Evolutionary conservation across 2,329 filamentous ascomycete species (phyloP).

Genomic region (Aaosphaeria arxii): DNA sequence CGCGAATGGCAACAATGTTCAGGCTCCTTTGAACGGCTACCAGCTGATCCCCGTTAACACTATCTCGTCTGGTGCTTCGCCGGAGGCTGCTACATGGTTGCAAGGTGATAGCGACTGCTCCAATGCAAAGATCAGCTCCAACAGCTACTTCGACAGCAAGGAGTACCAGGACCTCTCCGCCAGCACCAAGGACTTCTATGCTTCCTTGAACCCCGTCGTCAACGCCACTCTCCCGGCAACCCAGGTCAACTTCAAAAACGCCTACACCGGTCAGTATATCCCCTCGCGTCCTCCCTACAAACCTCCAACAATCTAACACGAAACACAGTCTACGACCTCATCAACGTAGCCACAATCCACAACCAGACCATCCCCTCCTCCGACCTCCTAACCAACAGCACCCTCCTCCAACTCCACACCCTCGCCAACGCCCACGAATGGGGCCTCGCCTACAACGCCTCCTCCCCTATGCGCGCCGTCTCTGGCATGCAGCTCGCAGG

Average conservation of each 20-base stretch:
- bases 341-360: slow-evolving; percentile 63
- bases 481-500: slow-evolving; percentile 48
- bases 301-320: background rate
- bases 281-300: background rate
- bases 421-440: slow-evolving; percentile 80
- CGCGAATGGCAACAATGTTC: slow-evolving; percentile 65
- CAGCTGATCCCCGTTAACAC: slow-evolving; percentile 76
- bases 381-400: slow-evolving; percentile 57
- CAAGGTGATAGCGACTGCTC: slow-evolving; percentile 56
- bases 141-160: slow-evolving; percentile 54
- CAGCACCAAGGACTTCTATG: slow-evolving; percentile 55
- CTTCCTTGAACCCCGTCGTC: slow-evolving; percentile 50
- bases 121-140: slow-evolving; percentile 56
- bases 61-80: slow-evolving; percentile 57
- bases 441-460: slow-evolving; percentile 74
- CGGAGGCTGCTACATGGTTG: slow-evolving; percentile 57
- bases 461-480: slow-evolving; percentile 46
- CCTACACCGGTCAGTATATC: slow-evolving; percentile 58
- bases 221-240: slow-evolving; percentile 49
- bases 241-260: slow-evolving; percentile 58
- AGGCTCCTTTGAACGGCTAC: slow-evolving; percentile 72
- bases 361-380: slow-evolving; percentile 59
- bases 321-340: slow-evolving; percentile 54
- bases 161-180: slow-evolving; percentile 49
- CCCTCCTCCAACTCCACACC: slow-evolving; percentile 62